These are phyloP conservation scores for Tolypocladium tropicale DNA, from an alignment of 2,329 filamentous ascomycete genomes.

Conservation along the genomic window DNA sequence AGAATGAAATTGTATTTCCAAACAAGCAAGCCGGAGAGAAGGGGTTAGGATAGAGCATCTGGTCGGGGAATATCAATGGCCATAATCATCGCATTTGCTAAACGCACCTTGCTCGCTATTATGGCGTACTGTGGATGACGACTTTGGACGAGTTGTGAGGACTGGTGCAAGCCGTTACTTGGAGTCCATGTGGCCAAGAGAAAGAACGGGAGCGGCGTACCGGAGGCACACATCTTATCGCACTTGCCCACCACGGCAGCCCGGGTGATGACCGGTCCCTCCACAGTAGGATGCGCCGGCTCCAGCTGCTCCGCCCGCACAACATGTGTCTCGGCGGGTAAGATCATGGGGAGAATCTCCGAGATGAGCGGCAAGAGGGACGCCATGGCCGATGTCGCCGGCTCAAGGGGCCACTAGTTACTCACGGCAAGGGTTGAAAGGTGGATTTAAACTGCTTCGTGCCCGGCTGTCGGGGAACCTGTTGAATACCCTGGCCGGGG, in stretches of 20 bases:
- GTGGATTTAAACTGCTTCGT: background rate
- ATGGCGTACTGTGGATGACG: constrained; percentile 54
- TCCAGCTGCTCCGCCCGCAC: constrained; percentile 37
- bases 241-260: constrained; percentile 54
- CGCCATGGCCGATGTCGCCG: constrained; percentile 27
- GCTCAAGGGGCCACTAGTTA: background rate
- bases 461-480: background rate
- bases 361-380: constrained; percentile 44
- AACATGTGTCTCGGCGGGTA: constrained; percentile 47
- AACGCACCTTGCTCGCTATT: constrained; percentile 55
- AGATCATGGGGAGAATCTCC: constrained; percentile 49
- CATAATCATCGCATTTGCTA: background rate
- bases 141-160: constrained; percentile 52
- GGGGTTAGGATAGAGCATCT: background rate
- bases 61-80: background rate
- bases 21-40: background rate
- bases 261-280: constrained; percentile 22
- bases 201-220: constrained; percentile 26
- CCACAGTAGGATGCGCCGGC: constrained; percentile 22
- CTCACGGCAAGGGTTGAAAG: background rate
- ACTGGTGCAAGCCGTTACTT: constrained; percentile 29
- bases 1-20: background rate
- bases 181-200: constrained; percentile 3
- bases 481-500: background rate
- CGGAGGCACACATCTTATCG: constrained; percentile 56